These are phyloP conservation scores for Paulownia fortunei DNA, from an alignment of 257 asterid species.

Conservation along the genomic window DNA sequence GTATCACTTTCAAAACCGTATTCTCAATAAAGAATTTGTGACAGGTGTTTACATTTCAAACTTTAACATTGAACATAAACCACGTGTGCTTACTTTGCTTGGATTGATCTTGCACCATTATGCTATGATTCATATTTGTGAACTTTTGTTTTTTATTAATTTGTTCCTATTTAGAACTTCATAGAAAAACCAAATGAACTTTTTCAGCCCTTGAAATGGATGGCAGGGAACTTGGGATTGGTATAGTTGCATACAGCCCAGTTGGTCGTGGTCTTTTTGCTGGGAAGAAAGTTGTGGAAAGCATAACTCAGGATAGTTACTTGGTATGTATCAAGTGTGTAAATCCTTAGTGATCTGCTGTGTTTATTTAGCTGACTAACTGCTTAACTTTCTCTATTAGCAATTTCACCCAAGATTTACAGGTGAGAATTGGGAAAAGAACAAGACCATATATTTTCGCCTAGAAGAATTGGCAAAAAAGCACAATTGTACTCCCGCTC, in stretches of 20 bases:
- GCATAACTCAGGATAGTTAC: slow-evolving; percentile 38
- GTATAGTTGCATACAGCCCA: slow-evolving; percentile 62
- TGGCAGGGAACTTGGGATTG: slow-evolving; percentile 60
- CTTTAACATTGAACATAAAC: neutral
- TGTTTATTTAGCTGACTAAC: neutral
- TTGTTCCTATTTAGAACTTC: neutral
- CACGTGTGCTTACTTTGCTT: neutral
- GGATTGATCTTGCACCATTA: neutral
- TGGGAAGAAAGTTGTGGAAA: slow-evolving; percentile 52
- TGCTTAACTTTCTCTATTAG: slow-evolving; percentile 33
- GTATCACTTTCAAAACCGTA: neutral
- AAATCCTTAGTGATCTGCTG: too few species aligned
- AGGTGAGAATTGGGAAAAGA: slow-evolving; percentile 61
- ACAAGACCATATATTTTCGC: slow-evolving; percentile 51
- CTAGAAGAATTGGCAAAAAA: slow-evolving; percentile 48
- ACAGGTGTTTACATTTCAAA: neutral
- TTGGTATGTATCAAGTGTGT: slow-evolving; percentile 38
- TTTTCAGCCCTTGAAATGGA: neutral
- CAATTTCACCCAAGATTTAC: slow-evolving; percentile 51
- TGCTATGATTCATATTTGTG: neutral
- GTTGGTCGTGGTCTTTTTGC: slow-evolving; percentile 53
- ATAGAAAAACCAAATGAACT: too few species aligned
- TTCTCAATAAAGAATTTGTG: neutral
- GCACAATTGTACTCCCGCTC: slow-evolving; percentile 57
- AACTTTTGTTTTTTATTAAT: neutral